phyloP scores from a whole-genome alignment of 148 eudicot species.

The Cornus florida region DNA sequence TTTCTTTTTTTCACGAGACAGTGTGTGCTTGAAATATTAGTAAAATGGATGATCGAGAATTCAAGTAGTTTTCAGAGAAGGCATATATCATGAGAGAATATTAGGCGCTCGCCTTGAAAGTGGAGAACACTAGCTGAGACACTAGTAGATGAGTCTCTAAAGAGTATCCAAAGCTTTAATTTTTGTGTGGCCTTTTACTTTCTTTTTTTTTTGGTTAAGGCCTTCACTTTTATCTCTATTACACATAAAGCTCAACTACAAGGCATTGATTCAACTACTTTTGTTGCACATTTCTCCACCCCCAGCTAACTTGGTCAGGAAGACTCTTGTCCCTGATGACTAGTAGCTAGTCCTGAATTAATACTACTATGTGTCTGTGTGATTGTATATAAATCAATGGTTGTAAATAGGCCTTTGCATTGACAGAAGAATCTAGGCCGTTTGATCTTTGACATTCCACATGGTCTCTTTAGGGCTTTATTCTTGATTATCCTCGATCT shows the following conservation, averaged over 20 bases:
- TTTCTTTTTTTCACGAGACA: too few species aligned
- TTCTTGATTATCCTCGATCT: neutral
- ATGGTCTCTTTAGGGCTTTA: neutral
- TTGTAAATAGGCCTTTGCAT: neutral
- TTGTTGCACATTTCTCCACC: neutral
- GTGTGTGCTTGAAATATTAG: too few species aligned
- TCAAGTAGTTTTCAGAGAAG: too few species aligned
- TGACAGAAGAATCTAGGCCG: neutral
- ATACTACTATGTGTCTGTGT: too few species aligned
- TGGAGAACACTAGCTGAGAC: neutral
- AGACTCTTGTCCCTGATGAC: neutral
- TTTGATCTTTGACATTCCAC: neutral
- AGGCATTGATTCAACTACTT: neutral
- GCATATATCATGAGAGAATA: too few species aligned
- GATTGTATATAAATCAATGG: neutral
- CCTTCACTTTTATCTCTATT: neutral
- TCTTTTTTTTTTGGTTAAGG: neutral
- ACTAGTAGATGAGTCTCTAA: neutral
- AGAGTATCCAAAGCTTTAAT: neutral
- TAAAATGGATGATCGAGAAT: too few species aligned
- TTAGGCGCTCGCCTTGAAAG: too few species aligned
- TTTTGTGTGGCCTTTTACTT: neutral
- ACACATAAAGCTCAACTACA: neutral
- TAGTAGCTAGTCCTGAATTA: neutral
- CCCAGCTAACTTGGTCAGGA: neutral